A percentile compares a stretch with the other conserved stretches of the same genome.
These are phyloP conservation scores for Chrysochromulina tobinii DNA, from an alignment of 78 protist genomes.

Conservation along the genomic window DNA sequence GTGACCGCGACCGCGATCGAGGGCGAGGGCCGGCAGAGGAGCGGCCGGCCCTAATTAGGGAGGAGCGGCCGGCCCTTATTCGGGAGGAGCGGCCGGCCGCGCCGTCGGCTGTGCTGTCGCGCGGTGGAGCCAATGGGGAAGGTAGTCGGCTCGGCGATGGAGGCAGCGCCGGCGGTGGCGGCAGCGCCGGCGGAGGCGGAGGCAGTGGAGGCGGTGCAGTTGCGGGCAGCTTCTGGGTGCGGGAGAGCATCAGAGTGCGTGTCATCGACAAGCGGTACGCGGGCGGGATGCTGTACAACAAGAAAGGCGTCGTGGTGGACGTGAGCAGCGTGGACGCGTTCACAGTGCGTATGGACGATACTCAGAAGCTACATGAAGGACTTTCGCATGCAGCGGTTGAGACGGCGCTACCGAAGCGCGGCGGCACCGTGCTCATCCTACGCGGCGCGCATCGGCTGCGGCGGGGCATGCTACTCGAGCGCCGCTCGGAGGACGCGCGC, in stretches of 20 bases:
- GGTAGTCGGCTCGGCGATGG: too few species aligned
- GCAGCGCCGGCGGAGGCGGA: neutral
- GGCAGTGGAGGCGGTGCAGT: too few species aligned
- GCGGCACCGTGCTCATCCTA: conserved; percentile 9
- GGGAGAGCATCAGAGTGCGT: conserved; percentile 22
- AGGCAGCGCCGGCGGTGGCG: neutral
- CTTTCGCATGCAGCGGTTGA: neutral
- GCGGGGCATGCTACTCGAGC: neutral
- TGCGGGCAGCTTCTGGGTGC: conserved; percentile 14
- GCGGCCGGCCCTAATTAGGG: neutral
- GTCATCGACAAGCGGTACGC: conserved; percentile 15
- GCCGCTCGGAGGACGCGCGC: neutral
- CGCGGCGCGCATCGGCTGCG: neutral
- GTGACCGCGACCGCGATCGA: too few species aligned
- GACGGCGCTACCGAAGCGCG: conserved; percentile 23
- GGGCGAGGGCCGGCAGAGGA: too few species aligned
- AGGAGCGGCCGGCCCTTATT: neutral
- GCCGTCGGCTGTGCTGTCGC: neutral
- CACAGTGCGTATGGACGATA: neutral
- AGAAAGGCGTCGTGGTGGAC: conserved; percentile 36
- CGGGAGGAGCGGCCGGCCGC: neutral
- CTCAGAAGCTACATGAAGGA: neutral
- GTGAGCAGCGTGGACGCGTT: neutral
- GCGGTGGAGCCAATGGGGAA: too few species aligned
- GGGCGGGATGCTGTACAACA: conserved; percentile 32